A percentile compares a stretch with the other conserved stretches of the same genome.
phyloP scores from a whole-genome alignment of 768 basidiomycete species.

The Trametes elegans region DNA sequence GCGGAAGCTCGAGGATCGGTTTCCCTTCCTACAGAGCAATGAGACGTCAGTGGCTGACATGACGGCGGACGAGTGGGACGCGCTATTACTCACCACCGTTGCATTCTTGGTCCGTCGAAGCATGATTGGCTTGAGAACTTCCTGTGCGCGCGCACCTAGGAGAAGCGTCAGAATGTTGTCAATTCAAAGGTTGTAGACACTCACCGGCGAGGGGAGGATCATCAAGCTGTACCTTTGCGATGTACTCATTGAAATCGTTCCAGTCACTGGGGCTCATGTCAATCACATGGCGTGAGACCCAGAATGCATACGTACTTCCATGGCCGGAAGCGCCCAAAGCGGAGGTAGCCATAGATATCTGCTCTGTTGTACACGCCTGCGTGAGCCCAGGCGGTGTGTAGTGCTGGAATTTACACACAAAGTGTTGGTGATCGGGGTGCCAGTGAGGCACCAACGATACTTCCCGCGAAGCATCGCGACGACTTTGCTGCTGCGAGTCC shows the following conservation, averaged over 20 bases:
- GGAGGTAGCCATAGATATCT: conserved; percentile 68
- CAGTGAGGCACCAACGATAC: conserved; percentile 79
- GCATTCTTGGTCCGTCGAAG: conserved; percentile 76
- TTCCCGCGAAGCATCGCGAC: conserved; percentile 59
- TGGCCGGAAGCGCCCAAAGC: conserved; percentile 66
- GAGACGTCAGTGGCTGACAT: too few relatives aligned
- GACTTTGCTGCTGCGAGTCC: conserved; percentile 56
- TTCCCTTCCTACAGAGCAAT: conserved; percentile 49
- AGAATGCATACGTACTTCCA: conserved; percentile 42
- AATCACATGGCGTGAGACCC: neutral
- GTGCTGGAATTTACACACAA: conserved; percentile 44
- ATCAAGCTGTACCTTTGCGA: conserved; percentile 52
- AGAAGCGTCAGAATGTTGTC: neutral
- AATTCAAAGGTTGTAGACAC: neutral
- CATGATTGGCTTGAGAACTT: conserved; percentile 61
- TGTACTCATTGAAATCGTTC: conserved; percentile 56
- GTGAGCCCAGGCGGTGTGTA: too few relatives aligned
- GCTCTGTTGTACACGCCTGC: conserved; percentile 44
- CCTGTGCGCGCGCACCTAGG: conserved; percentile 57
- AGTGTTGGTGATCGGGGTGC: conserved; percentile 73
- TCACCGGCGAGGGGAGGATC: conserved; percentile 62
- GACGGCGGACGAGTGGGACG: too few relatives aligned
- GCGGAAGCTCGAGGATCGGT: conserved; percentile 62
- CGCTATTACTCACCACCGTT: conserved; percentile 35
- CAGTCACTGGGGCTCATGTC: conserved; percentile 46